Evolutionary conservation across 106 monocot genomes (phyloP).

Genomic region (Dioscorea alata): DNA sequence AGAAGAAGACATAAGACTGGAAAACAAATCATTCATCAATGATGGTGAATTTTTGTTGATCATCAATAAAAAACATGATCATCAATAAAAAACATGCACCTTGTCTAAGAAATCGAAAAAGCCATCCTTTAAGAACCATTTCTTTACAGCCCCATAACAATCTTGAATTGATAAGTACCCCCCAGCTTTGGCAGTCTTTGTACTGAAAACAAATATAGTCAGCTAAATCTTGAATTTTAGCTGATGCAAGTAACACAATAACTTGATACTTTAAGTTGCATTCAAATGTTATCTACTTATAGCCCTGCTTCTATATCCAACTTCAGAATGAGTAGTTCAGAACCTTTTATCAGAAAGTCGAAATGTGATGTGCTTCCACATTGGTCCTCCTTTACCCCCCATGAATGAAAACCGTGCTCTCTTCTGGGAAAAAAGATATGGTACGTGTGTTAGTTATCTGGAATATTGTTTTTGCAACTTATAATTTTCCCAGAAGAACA

Average conservation of each 20-base stretch:
- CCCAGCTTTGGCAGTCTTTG: constrained; percentile 33
- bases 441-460: no score
- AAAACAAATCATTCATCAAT: no score
- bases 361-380: constrained; percentile 95
- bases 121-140: constrained; percentile 57
- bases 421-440: constrained; percentile 27
- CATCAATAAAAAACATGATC: not conserved
- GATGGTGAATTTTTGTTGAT: no score
- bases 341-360: constrained; percentile 59
- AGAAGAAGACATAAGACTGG: no score
- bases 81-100: constrained; percentile 25
- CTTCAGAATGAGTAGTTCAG: not conserved
- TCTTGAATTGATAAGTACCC: constrained; percentile 70
- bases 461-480: no score
- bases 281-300: no score
- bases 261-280: no score
- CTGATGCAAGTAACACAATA: not conserved
- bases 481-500: no score
- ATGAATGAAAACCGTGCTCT: constrained; percentile 97
- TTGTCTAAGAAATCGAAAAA: constrained; percentile 74
- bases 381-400: constrained; percentile 82
- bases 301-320: no score
- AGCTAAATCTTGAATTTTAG: not conserved
- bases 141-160: constrained; percentile 32
- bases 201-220: constrained; percentile 19